phyloP scores from a whole-genome alignment of 345 rosid genomes.

The Noccaea caerulescens region DNA sequence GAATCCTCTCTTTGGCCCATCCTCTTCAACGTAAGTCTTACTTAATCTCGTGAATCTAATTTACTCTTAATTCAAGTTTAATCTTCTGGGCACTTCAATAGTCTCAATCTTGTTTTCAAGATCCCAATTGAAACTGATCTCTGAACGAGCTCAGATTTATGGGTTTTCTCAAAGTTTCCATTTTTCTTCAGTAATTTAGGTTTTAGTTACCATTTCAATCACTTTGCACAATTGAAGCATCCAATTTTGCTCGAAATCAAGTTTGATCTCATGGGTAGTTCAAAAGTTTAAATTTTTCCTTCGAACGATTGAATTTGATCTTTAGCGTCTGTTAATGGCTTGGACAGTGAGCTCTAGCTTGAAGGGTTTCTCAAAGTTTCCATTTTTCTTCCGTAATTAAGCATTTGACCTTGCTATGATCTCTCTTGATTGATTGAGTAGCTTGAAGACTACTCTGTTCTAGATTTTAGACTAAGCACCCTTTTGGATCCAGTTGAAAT shows the following conservation, averaged over 20 bases:
- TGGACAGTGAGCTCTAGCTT: neutral
- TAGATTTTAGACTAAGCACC: neutral
- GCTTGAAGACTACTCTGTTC: slow-evolving; percentile 6
- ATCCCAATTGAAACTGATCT: slow-evolving; percentile 1
- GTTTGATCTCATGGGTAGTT: slow-evolving; percentile 4
- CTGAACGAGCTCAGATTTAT: neutral
- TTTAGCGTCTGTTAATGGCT: neutral
- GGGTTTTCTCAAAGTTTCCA: slow-evolving; percentile 10
- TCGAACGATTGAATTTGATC: neutral
- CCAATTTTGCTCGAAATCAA: neutral
- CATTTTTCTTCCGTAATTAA: slow-evolving; percentile 5
- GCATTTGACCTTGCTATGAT: neutral
- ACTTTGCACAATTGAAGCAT: neutral
- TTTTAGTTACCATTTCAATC: neutral
- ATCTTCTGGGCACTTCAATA: slow-evolving; percentile 21
- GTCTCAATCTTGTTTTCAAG: neutral
- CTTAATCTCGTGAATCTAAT: neutral
- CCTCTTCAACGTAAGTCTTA: slow-evolving; percentile 73
- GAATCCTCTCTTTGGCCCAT: slow-evolving; percentile 95
- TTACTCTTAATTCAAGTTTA: neutral
- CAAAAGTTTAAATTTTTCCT: neutral
- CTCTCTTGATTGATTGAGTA: neutral
- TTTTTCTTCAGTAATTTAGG: neutral
- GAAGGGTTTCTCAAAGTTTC: slow-evolving; percentile 24
- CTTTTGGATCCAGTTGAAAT: neutral